These are phyloP conservation scores for Telopea speciosissima DNA, from an alignment of 177 flowering plant genomes.

Conservation along the genomic window DNA sequence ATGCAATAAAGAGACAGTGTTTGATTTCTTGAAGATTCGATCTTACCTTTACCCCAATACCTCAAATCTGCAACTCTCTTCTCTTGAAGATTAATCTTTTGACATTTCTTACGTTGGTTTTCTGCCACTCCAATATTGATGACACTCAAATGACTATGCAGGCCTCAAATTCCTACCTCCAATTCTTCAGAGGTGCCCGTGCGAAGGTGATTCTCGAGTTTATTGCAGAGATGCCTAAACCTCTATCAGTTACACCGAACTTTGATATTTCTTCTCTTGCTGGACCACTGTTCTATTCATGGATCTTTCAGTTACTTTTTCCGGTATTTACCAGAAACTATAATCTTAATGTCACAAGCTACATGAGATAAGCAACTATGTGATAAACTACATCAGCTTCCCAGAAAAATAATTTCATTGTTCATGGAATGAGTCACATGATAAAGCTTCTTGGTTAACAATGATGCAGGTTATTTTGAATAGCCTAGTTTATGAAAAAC, in stretches of 20 bases:
- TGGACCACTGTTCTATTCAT: conserved; percentile 85
- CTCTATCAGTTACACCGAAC: conserved; percentile 23
- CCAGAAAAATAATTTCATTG: too few species aligned
- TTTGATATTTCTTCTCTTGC: conserved; percentile 57
- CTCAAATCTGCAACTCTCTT: not conserved
- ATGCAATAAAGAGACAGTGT: not conserved
- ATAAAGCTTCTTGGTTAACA: not conserved
- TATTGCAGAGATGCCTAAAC: conserved; percentile 25
- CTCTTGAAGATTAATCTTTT: not conserved
- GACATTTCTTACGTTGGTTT: not conserved
- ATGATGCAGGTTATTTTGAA: conserved; percentile 50
- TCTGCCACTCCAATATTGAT: not conserved
- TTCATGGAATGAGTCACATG: too few species aligned
- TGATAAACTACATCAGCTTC: too few species aligned
- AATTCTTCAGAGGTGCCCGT: not conserved
- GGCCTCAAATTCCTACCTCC: conserved; percentile 10
- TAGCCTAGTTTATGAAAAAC: conserved; percentile 79
- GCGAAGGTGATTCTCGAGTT: conserved; percentile 39
- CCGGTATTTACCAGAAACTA: conserved; percentile 51
- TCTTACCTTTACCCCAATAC: not conserved
- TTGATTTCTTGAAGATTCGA: too few species aligned
- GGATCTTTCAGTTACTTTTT: conserved; percentile 70
- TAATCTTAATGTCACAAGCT: not conserved
- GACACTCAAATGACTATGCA: not conserved
- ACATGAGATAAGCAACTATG: too few species aligned